Evolutionary conservation across 345 rosid species (phyloP).

Genomic region (Brassica napus): DNA sequence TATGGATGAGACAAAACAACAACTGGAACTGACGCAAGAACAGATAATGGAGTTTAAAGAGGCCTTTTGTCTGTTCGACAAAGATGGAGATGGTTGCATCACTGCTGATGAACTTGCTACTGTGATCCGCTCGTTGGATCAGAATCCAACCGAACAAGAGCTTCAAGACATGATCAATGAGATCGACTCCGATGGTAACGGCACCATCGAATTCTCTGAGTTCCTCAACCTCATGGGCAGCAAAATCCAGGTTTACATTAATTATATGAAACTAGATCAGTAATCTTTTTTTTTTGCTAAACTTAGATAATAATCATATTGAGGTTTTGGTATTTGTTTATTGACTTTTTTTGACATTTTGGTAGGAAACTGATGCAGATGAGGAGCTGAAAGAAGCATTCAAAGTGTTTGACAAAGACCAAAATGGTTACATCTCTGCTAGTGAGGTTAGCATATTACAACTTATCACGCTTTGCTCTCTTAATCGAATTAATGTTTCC

Average conservation of each 20-base stretch:
- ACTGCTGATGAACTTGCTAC: constrained; percentile 75
- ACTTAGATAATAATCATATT: not conserved
- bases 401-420: constrained; percentile 87
- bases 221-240: constrained; percentile 70
- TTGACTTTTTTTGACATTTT: not conserved
- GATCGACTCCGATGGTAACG: constrained; percentile 67
- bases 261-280: not conserved
- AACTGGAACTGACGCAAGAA: constrained; percentile 46
- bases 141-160: constrained; percentile 68
- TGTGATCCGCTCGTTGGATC: constrained; percentile 74
- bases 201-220: constrained; percentile 73
- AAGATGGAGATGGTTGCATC: constrained; percentile 82
- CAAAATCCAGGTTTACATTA: constrained; percentile 53
- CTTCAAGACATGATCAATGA: constrained; percentile 73
- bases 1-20: constrained; percentile 42
- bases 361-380: constrained; percentile 69
- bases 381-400: constrained; percentile 86
- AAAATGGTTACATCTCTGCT: constrained; percentile 81
- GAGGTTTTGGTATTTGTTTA: not conserved
- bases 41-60: constrained; percentile 75
- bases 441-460: constrained; percentile 54
- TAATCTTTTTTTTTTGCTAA: too few relatives aligned
- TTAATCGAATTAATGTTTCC: not conserved
- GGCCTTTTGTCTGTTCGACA: constrained; percentile 71
- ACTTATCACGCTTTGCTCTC: not conserved